Evolutionary conservation across 1,284 basidiomycete genomes (phyloP).

Genomic region (Fistulina hepatica): DNA sequence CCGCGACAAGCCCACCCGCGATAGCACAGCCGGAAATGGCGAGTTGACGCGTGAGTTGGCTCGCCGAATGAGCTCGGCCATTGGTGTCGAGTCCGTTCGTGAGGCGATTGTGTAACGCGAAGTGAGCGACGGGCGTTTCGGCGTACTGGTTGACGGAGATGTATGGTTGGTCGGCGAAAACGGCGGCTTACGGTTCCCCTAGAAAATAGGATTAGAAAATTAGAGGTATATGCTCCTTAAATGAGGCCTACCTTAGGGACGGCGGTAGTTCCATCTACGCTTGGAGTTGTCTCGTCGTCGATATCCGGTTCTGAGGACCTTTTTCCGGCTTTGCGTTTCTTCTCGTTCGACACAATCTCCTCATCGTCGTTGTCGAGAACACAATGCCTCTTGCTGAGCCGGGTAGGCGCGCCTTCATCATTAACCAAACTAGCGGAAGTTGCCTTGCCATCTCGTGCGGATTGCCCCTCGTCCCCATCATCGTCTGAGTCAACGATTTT

Average conservation of each 20-base stretch:
- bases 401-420: too few species aligned
- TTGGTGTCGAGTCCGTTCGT: constrained; percentile 41
- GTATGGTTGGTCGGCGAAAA: constrained; percentile 9
- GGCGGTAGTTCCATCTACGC: not conserved
- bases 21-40: constrained; percentile 36
- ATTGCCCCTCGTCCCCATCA: not conserved
- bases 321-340: too few species aligned
- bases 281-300: not conserved
- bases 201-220: not conserved
- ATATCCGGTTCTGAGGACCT: constrained; percentile 1
- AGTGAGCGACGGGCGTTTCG: constrained; percentile 19
- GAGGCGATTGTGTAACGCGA: constrained; percentile 32
- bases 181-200: constrained; percentile 12
- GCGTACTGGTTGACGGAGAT: constrained; percentile 8
- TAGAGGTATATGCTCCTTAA: not conserved
- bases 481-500: not conserved
- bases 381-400: too few species aligned
- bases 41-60: constrained; percentile 56
- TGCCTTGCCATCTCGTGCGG: not conserved
- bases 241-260: constrained; percentile 5
- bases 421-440: not conserved
- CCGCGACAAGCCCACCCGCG: constrained; percentile 17
- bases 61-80: constrained; percentile 64
- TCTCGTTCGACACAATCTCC: too few species aligned
- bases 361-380: too few species aligned